Evolutionary conservation across 2,329 filamentous ascomycete genomes (phyloP).

Genomic region (Verticillium alfalfae): DNA sequence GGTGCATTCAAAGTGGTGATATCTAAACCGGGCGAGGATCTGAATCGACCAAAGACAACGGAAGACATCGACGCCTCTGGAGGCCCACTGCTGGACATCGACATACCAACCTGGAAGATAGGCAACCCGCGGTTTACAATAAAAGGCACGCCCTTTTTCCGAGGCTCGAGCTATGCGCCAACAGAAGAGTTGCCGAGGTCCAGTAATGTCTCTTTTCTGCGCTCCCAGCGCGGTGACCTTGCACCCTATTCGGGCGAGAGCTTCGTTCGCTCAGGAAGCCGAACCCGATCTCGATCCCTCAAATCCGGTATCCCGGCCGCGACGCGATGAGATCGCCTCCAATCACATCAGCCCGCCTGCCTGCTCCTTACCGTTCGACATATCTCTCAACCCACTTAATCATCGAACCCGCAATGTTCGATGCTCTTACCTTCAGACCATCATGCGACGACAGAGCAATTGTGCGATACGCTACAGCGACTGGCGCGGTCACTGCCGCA

Average conservation of each 20-base stretch:
- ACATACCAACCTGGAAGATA: conserved; percentile 79
- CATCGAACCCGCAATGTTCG: conserved; percentile 74
- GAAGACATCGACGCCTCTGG: conserved; percentile 44
- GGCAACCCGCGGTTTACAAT: conserved; percentile 77
- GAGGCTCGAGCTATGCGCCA: conserved; percentile 74
- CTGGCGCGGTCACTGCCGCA: conserved; percentile 76
- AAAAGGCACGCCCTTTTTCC: conserved; percentile 69
- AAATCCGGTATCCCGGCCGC: conserved; percentile 19
- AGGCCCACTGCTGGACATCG: conserved; percentile 60
- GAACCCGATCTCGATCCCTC: conserved; percentile 30
- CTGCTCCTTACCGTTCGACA: conserved; percentile 35
- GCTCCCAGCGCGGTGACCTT: conserved; percentile 24
- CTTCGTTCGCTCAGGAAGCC: conserved; percentile 23
- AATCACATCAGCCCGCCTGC: conserved; percentile 28
- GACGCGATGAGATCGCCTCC: conserved; percentile 15
- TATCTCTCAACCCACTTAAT: conserved; percentile 43
- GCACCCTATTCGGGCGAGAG: conserved; percentile 22
- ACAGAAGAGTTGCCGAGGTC: conserved; percentile 63
- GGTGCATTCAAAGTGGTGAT: conserved; percentile 78
- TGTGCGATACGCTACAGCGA: conserved; percentile 71
- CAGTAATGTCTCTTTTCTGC: conserved; percentile 49
- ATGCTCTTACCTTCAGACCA: conserved; percentile 72
- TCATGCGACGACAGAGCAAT: conserved; percentile 71
- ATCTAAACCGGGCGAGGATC: conserved; percentile 59
- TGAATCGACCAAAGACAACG: conserved; percentile 52